These are phyloP conservation scores for Teratosphaeriaceae sp. DNA, from an alignment of 2,329 filamentous ascomycete species.

Conservation along the genomic window DNA sequence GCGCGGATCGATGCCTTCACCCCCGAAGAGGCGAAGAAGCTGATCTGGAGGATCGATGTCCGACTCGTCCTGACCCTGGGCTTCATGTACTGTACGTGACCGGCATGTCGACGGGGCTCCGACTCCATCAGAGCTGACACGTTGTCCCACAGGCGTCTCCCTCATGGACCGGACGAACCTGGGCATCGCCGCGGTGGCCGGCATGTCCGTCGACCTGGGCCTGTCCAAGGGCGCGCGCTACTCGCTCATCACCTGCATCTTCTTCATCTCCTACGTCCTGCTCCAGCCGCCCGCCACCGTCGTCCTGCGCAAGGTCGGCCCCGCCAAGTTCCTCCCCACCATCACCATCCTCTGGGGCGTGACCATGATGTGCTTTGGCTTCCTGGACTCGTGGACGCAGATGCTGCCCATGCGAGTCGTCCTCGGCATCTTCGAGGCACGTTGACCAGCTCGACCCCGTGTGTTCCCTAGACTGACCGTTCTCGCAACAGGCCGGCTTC, in stretches of 20 bases:
- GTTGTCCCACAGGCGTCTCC: slow-evolving; percentile 15
- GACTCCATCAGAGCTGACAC: too few species aligned
- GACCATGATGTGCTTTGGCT: slow-evolving; percentile 60
- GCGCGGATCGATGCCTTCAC: slow-evolving; percentile 40
- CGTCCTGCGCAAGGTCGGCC: slow-evolving; percentile 58
- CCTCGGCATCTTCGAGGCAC: slow-evolving; percentile 56
- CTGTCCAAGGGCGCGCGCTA: slow-evolving; percentile 24
- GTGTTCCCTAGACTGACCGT: too few species aligned
- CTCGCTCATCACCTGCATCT: slow-evolving; percentile 46
- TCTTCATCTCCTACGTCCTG: slow-evolving; percentile 66
- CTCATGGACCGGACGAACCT: slow-evolving; percentile 29
- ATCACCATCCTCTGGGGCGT: slow-evolving; percentile 51
- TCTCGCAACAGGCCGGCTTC: too few species aligned
- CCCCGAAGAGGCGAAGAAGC: slow-evolving; percentile 56
- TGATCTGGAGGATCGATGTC: slow-evolving; percentile 63
- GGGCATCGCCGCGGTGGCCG: slow-evolving; percentile 30
- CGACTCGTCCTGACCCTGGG: slow-evolving; percentile 43
- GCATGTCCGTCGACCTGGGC: slow-evolving; percentile 29
- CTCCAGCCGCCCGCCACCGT: slow-evolving; percentile 68
- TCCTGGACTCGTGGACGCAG: slow-evolving; percentile 46
- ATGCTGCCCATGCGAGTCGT: slow-evolving; percentile 52
- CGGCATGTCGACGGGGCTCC: too few species aligned
- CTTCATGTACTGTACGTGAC: slow-evolving; percentile 29
- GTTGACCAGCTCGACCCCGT: too few species aligned
- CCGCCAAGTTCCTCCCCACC: slow-evolving; percentile 27